Evolutionary conservation across 345 rosid genomes (phyloP), one percentile per base, ranked within the genome.

Genomic region (Salix suchowensis): DNA sequence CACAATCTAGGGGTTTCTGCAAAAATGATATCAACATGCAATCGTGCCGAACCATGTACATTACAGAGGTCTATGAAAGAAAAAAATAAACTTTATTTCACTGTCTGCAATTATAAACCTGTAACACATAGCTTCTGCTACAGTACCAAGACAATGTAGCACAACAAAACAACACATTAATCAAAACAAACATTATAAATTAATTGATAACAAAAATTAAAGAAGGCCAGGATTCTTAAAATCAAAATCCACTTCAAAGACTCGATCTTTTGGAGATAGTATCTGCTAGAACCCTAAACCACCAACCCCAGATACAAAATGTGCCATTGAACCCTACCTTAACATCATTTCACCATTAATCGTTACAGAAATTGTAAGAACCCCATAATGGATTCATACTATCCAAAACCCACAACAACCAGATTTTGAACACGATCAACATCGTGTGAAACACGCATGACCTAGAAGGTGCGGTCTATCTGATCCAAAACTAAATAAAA

Each of bases 261-360:
- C 40, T 21, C 11, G 2, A 28, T 44, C 32, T 12, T 48, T 70
- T 64, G 66, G 67, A 48, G 68, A 58, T 46, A 75, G 12, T 14
- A 71, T 24, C 55, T 50, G 75, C 72, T 68, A 77, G 64, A 81
- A 77, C 80, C 80, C 75, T 65, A 81, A 72, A n/a, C 46, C 5
- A 48, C 74, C 58, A 23, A 67, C 48, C 77, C 77, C 80, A 74
- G 74, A 34, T 69, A 46, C 50, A 44, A 48, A 73, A 28, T 30
- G 64, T 30, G 34, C 37, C 76, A 6, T 32, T 13, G 39, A 65
- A 71, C 58, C 73, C 48, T 46, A 36, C 76, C 62, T 68, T 72
- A 37, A 39, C 46, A 46, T n/a, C 60, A 62, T 67, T n/a, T 67
- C 50, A 34, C 72, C 46, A 60, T 36, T 74, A 68, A 78, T 58